phyloP scores from a whole-genome alignment of 2,329 filamentous ascomycete genomes.

The Teratosphaeria epicoccoides region DNA sequence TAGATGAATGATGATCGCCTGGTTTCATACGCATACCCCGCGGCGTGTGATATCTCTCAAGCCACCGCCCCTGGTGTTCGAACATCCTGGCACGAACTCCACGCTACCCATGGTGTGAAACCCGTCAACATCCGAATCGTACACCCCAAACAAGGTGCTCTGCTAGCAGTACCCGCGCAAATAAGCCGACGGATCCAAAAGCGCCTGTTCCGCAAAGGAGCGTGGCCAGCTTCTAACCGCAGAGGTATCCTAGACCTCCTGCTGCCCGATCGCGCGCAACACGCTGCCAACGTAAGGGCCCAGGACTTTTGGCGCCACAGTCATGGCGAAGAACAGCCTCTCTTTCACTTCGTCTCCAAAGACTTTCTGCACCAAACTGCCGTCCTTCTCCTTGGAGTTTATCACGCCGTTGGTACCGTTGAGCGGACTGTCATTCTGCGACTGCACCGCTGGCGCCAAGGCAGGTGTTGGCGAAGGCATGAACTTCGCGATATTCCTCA shows the following conservation, averaged over 20 bases:
- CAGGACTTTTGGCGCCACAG: conserved; percentile 1
- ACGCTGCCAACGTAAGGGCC: background rate
- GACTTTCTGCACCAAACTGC: conserved; percentile 3
- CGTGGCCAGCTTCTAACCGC: background rate
- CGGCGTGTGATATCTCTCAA: too few relatives aligned
- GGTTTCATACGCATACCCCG: too few relatives aligned
- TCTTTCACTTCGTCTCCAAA: conserved; percentile 10
- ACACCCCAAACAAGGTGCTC: too few relatives aligned
- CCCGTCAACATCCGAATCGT: background rate
- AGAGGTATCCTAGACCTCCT: background rate
- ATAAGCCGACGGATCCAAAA: background rate
- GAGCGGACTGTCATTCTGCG: background rate
- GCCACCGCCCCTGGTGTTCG: too few relatives aligned
- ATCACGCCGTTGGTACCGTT: background rate
- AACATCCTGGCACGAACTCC: background rate
- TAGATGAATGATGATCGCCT: background rate
- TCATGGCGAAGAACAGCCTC: conserved; percentile 9
- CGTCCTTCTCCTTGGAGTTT: background rate
- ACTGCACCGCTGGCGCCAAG: conserved; percentile 6
- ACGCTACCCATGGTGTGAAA: background rate
- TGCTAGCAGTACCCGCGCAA: background rate
- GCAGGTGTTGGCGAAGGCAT: conserved; percentile 12
- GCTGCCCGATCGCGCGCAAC: background rate
- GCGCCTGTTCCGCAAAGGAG: background rate
- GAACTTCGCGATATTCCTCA: conserved; percentile 62